A percentile compares a stretch with the other conserved stretches of the same genome.
phyloP scores from a whole-genome alignment of 2,329 filamentous ascomycete species.

The Colletotrichum somersetense region DNA sequence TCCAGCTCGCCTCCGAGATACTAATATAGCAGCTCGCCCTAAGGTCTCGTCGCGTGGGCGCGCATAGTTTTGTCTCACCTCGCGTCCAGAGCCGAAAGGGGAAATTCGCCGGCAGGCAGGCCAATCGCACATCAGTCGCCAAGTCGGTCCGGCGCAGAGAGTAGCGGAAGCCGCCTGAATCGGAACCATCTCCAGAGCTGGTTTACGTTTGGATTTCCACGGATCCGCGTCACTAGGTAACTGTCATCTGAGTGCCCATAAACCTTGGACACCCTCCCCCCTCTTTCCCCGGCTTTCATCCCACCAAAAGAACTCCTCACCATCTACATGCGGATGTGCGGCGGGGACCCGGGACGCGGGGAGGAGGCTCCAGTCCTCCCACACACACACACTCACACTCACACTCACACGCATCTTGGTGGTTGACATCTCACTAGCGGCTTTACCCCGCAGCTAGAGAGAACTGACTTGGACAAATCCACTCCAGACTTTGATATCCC shows the following conservation, averaged over 20 bases:
- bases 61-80: constrained; percentile 34
- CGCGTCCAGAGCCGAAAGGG: constrained; percentile 41
- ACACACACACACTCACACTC: not conserved
- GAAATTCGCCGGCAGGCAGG: constrained; percentile 31
- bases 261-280: not conserved
- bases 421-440: not conserved
- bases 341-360: not conserved
- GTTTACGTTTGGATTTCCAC: not conserved
- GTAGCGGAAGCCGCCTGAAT: constrained; percentile 11
- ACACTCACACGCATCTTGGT: too few relatives aligned
- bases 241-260: not conserved
- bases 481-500: constrained; percentile 27
- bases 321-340: constrained; percentile 1
- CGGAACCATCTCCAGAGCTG: not conserved
- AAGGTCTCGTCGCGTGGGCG: constrained; percentile 32
- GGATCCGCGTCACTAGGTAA: not conserved
- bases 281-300: constrained; percentile 34
- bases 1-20: not conserved
- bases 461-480: constrained; percentile 22
- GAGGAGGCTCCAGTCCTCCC: constrained; percentile 14
- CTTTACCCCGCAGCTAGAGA: constrained; percentile 35
- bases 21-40: constrained; percentile 8
- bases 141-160: constrained; percentile 34
- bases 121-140: constrained; percentile 36
- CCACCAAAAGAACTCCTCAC: constrained; percentile 13